Conservation (phyloP, 495 filamentous ascomycete species). For the Bacidia gigantensis region DNA sequence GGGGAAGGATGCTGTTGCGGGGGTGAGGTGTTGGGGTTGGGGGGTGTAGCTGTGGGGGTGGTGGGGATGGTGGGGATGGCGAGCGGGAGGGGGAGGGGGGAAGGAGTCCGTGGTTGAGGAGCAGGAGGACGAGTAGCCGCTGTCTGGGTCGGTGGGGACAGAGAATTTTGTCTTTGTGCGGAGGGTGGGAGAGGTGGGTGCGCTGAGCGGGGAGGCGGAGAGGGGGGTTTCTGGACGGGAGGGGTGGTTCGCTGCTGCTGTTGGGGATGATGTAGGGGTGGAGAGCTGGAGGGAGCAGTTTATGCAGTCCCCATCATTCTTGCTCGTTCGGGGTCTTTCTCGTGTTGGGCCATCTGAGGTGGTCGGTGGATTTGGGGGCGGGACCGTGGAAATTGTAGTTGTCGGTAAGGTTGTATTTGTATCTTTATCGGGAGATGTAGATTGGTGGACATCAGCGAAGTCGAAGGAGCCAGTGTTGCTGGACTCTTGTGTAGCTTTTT, state of each 20-base stretch:
- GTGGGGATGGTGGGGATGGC: slow-evolving; percentile 25
- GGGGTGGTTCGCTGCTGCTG: neutral
- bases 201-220: neutral
- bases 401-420: neutral
- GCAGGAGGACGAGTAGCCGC: slow-evolving; percentile 13
- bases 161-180: slow-evolving; percentile 2
- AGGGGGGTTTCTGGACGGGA: neutral
- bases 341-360: neutral
- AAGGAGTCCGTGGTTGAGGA: neutral
- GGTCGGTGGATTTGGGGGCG: no score
- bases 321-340: neutral
- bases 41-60: slow-evolving; percentile 16
- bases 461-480: slow-evolving; percentile 5
- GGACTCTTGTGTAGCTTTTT: neutral
- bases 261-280: neutral
- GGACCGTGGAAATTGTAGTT: neutral
- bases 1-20: slow-evolving; percentile 20
- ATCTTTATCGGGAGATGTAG: neutral
- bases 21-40: slow-evolving; percentile 29
- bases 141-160: slow-evolving; percentile 11
- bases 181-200: neutral
- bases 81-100: slow-evolving; percentile 10
- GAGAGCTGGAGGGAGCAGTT: slow-evolving; percentile 1
- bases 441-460: slow-evolving; percentile 8
- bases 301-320: no score